Base-by-base conservation (phyloP, 1,139 yeast species). In the Scheffersomyces quercinus region DNA sequence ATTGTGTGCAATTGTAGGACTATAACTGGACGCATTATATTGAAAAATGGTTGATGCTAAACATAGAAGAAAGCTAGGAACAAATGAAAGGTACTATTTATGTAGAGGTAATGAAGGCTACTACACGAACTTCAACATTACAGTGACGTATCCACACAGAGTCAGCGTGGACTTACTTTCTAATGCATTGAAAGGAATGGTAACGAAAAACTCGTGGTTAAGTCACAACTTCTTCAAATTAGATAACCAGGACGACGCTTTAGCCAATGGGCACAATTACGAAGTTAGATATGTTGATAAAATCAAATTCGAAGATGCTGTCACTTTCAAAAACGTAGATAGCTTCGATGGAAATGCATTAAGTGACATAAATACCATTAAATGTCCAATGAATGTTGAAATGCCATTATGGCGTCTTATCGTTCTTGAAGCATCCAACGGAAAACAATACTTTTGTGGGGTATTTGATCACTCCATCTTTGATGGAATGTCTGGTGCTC, bases 401-500 rank as follows among this genome's bases (percentile, higher is more conserved):
- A 16, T 39, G 5, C 52, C 52, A 3, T 30, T 48, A 12, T 50
- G 53, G 53, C 38, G 41, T 28, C 28, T 50, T 4, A 11, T 36
- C 11, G 41, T 47, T 2, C 46, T 40, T 30, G 48, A 47, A 24
- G 37, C 36, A 4, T 32, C 37, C 5, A 42, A 33, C 2, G 42
- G 41, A 3, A 28, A 15, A 3, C 54, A 50, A 31, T 48, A 45
- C n/a, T 32, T 50, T 13, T 44, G 45, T 29, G 41, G 42, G 6
- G 42, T 39, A 28, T 48, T 48, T 36, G 53, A 50, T 38, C 56
- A 54, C 31, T 34, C 47, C 3, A 31, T 54, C 5, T 48, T 42
- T 28, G 57, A 54, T 39, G 58, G 58, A 2, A 40, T 44, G 8
- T 44, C 51, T 6, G 55, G 48, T 2, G 42, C 44, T 3, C 47